These are phyloP conservation scores for Cyphellophora attinorum DNA, from an alignment of 2,329 filamentous ascomycete species.

Conservation along the genomic window DNA sequence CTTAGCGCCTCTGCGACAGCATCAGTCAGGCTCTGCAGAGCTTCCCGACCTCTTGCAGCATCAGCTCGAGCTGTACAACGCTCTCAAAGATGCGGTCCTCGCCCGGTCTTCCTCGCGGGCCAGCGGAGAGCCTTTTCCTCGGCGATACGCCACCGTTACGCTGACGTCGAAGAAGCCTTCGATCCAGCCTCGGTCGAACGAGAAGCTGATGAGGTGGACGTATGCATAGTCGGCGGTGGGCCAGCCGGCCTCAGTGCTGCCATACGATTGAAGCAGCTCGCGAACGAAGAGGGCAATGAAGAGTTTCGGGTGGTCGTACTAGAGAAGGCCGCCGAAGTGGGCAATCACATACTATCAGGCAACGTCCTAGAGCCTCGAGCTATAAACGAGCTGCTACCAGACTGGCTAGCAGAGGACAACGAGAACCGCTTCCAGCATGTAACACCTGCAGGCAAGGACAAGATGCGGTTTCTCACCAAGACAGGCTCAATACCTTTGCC, in stretches of 20 bases:
- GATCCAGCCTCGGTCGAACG: slow-evolving; percentile 64
- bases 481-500: slow-evolving; percentile 69
- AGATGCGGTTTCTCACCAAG: slow-evolving; percentile 91
- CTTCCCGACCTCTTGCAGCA: neutral
- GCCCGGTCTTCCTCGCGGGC: slow-evolving; percentile 14
- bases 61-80: neutral
- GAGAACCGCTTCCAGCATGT: slow-evolving; percentile 77
- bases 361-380: slow-evolving; percentile 88
- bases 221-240: slow-evolving; percentile 80
- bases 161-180: slow-evolving; percentile 47
- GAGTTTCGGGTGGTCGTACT: slow-evolving; percentile 88
- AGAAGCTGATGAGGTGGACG: slow-evolving; percentile 88
- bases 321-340: slow-evolving; percentile 91
- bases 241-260: slow-evolving; percentile 29
- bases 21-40: neutral
- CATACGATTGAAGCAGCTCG: slow-evolving; percentile 51
- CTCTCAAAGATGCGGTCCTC: neutral
- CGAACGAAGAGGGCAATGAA: slow-evolving; percentile 88
- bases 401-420: slow-evolving; percentile 87
- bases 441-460: slow-evolving; percentile 73
- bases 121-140: slow-evolving; percentile 37
- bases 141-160: slow-evolving; percentile 29
- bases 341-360: slow-evolving; percentile 89
- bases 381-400: slow-evolving; percentile 80
- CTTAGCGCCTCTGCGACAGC: neutral